phyloP scores from a whole-genome alignment of 139 green algal genomes.

The Pseudopediastrum boryanum region DNA sequence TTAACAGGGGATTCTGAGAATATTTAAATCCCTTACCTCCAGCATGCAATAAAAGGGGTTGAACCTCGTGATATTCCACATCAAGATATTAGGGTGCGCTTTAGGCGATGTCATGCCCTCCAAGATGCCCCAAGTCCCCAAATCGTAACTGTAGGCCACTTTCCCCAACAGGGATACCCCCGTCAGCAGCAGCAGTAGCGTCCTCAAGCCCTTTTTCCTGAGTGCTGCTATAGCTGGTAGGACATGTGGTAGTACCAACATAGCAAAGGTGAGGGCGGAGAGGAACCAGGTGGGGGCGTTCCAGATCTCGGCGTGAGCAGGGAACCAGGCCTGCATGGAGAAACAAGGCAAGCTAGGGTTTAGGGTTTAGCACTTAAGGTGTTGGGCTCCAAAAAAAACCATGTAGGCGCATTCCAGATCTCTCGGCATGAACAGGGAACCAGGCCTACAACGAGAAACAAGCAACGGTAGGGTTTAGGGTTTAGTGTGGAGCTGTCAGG shows the following conservation, averaged over 20 bases:
- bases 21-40: too few species aligned
- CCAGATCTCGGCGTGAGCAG: conserved; percentile 40
- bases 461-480: too few species aligned
- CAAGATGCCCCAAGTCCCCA: conserved; percentile 22
- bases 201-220: conserved; percentile 16
- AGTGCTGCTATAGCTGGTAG: conserved; percentile 26
- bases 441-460: conserved; percentile 4
- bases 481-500: too few species aligned
- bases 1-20: too few species aligned
- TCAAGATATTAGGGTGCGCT: conserved; percentile 25
- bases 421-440: conserved; percentile 40
- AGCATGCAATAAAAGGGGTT: conserved; percentile 39
- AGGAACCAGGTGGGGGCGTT: conserved; percentile 43
- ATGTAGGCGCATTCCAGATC: conserved; percentile 41
- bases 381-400: conserved; percentile 40
- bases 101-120: conserved; percentile 23
- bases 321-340: conserved; percentile 34
- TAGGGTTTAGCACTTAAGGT: too few species aligned
- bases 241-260: conserved; percentile 30
- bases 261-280: conserved; percentile 28
- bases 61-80: conserved; percentile 41
- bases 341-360: background rate
- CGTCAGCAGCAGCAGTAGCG: conserved; percentile 15
- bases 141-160: conserved; percentile 37
- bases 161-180: background rate